phyloP scores from a whole-genome alignment of 2,329 filamentous ascomycete species.

The Bisporella sp. region DNA sequence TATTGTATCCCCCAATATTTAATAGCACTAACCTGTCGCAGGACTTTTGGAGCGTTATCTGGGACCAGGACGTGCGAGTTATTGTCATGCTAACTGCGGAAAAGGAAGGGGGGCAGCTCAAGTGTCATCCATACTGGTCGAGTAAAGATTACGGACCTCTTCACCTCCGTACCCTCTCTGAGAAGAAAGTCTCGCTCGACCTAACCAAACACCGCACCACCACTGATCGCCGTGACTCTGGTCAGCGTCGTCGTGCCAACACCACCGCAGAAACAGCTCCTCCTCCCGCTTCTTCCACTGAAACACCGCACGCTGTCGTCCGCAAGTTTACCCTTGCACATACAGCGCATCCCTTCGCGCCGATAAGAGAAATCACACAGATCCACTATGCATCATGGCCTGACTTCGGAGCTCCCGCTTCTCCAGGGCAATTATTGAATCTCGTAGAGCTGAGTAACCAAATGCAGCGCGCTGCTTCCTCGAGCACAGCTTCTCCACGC shows the following conservation, averaged over 20 bases:
- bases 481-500: constrained; percentile 26
- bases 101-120: constrained; percentile 84
- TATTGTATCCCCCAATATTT: too few relatives aligned
- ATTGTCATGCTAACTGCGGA: constrained; percentile 97
- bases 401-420: constrained; percentile 88
- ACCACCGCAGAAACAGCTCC: constrained; percentile 40
- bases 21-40: constrained; percentile 29
- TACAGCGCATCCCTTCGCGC: constrained; percentile 68
- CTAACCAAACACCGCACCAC: constrained; percentile 39
- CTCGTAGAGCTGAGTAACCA: constrained; percentile 83
- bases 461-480: constrained; percentile 49
- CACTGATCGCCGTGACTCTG: constrained; percentile 30
- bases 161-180: constrained; percentile 68
- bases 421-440: constrained; percentile 78
- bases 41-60: constrained; percentile 98
- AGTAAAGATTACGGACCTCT: constrained; percentile 71
- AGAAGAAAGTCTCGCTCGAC: constrained; percentile 75
- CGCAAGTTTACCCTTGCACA: constrained; percentile 84
- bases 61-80: constrained; percentile 92
- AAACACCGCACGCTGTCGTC: constrained; percentile 70
- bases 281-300: constrained; percentile 29
- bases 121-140: constrained; percentile 93
- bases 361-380: constrained; percentile 88
- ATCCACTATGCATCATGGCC: constrained; percentile 96
- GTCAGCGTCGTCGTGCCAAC: constrained; percentile 43